Base-by-base conservation (phyloP, 805 yeast species). In the Ogataea haglerorum region DNA sequence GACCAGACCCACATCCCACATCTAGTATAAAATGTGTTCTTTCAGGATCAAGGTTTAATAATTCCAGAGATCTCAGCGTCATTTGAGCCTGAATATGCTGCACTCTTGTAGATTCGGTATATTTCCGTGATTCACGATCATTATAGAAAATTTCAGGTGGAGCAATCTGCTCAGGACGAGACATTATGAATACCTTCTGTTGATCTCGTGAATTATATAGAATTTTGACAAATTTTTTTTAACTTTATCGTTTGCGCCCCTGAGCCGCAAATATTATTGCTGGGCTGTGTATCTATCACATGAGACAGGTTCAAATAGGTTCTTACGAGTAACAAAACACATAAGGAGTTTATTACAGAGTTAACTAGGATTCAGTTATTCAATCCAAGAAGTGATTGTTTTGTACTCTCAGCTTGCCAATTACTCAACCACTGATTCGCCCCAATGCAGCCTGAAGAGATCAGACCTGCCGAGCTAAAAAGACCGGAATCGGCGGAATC, bases 1-100 rank as follows among this genome's bases (percentile, higher is more conserved):
- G 73, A 0, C 99, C 98, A 0, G 97, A 89, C 2, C 99, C 99
- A 70, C 98, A 93, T 12, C 99, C 99, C 25, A 93, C 75, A 72
- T 93, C 99, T 14, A 93, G 74, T 9, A 93, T 60, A 54, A 81
- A 82, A 52, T 86, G 84, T 12, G 79, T 73, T 26, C 65, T 72
- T 22, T 66, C 69, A 1, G 78, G 77, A 22, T 85, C 83, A 28
- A 93, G 65, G 60, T 89, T 86, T 42, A 93, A 67, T 26, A 93
- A 69, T 54, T 93, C 99, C 34, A 93, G 68, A 0, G 98, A 96
- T 53, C 99, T 73, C 31, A 91, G 72, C 0, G 99, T 89, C 99
- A 93, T 93, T 60, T 87, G 85, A 2, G 98, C 98, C 65, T 93
- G 99, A 56, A 93, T 93, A 60, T 90, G 96, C 68, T 93, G 99